Conservation (phyloP, 75 land plant species). For the Pinus tabuliformis region DNA sequence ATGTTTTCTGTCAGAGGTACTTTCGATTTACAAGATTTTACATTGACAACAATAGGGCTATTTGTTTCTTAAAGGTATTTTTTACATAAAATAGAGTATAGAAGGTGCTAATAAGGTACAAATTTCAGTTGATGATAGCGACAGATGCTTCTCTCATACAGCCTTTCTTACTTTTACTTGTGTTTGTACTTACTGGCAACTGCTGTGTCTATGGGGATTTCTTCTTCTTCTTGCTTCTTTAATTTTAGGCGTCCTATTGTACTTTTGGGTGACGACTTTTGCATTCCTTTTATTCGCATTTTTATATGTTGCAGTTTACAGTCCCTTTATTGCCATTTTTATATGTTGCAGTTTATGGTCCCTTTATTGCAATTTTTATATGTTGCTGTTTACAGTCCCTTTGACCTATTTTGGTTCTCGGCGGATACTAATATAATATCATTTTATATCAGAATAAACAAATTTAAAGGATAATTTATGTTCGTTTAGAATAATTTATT, state of each 20-base stretch:
- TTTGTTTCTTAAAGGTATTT: neutral
- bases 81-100: neutral
- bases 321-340: neutral
- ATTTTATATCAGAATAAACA: neutral
- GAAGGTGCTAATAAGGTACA: too few species aligned
- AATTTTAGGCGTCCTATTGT: too few species aligned
- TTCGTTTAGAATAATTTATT: neutral
- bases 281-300: neutral
- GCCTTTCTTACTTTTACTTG: too few species aligned
- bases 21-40: neutral
- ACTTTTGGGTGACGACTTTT: too few species aligned
- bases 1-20: conserved; percentile 81
- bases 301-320: neutral
- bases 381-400: neutral
- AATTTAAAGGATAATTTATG: neutral
- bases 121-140: too few species aligned
- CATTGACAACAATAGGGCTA: neutral
- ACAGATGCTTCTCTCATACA: too few species aligned
- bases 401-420: neutral
- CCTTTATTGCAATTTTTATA: neutral
- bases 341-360: neutral
- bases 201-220: too few species aligned
- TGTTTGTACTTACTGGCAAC: too few species aligned
- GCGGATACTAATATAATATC: neutral
- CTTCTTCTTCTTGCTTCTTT: too few species aligned